Conservation (phyloP, 805 yeast species). For the Scheffersomyces ergatensis region DNA sequence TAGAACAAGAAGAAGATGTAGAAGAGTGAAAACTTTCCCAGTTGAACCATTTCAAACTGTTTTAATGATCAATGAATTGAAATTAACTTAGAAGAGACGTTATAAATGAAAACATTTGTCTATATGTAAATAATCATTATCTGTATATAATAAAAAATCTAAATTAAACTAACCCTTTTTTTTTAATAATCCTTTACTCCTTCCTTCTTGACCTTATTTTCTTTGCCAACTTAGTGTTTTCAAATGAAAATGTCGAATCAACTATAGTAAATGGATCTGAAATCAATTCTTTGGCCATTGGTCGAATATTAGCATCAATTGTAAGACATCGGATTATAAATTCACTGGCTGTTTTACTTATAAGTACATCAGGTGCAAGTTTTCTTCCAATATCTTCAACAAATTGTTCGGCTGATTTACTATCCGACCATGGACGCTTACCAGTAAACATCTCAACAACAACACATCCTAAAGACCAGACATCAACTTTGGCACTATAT, state of each 20-base stretch:
- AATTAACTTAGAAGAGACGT: slow-evolving; percentile 30
- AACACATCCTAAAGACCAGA: slow-evolving; percentile 98
- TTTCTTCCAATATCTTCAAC: slow-evolving; percentile 92
- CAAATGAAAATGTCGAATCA: slow-evolving; percentile 46
- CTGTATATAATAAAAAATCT: no score
- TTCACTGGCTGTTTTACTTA: slow-evolving; percentile 62
- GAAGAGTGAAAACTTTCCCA: slow-evolving; percentile 72
- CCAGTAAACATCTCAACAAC: slow-evolving; percentile 98
- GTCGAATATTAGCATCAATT: slow-evolving; percentile 76
- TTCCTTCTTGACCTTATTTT: slow-evolving; percentile 41
- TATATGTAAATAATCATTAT: no score
- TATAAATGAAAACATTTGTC: background rate
- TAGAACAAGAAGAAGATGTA: slow-evolving; percentile 69
- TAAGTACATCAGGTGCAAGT: slow-evolving; percentile 92
- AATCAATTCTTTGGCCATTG: slow-evolving; percentile 73
- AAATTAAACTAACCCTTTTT: no score
- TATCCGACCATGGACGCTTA: slow-evolving; percentile 92
- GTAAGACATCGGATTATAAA: slow-evolving; percentile 76
- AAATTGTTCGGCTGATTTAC: slow-evolving; percentile 56
- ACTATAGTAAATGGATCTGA: slow-evolving; percentile 47
- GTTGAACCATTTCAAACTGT: slow-evolving; percentile 78
- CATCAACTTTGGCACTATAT: slow-evolving; percentile 95
- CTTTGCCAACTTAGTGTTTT: slow-evolving; percentile 52
- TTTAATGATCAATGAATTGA: slow-evolving; percentile 70
- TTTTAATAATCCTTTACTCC: slow-evolving; percentile 1